Conservation (phyloP, 805 yeast genomes). For the Wickerhamomyces sydowiorum region DNA sequence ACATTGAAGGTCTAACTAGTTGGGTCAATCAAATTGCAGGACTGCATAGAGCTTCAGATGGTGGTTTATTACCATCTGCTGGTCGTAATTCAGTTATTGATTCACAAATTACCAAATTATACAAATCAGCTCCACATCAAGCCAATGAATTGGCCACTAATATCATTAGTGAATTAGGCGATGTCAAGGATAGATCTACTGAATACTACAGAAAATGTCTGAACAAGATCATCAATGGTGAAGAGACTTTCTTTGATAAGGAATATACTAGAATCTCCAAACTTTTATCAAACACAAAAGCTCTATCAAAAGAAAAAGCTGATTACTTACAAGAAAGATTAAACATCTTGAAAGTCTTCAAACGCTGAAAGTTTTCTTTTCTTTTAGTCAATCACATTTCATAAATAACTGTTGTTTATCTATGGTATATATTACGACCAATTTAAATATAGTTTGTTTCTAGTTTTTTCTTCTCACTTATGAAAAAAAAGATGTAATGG, state of each 20-base stretch:
- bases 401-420: too few relatives aligned
- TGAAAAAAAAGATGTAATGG: too few relatives aligned
- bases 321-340: slow-evolving; percentile 46
- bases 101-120: slow-evolving; percentile 22
- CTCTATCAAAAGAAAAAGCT: slow-evolving; percentile 31
- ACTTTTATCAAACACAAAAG: slow-evolving; percentile 28
- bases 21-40: slow-evolving; percentile 41
- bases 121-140: slow-evolving; percentile 18
- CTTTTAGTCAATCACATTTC: too few relatives aligned
- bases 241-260: slow-evolving; percentile 31
- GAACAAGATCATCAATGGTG: slow-evolving; percentile 39
- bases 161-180: slow-evolving; percentile 20
- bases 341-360: slow-evolving; percentile 35
- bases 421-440: too few relatives aligned
- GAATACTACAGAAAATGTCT: slow-evolving; percentile 46
- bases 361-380: neutral
- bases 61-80: slow-evolving; percentile 31
- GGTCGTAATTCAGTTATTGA: slow-evolving; percentile 28
- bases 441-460: too few relatives aligned
- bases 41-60: slow-evolving; percentile 24
- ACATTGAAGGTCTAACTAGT: slow-evolving; percentile 43
- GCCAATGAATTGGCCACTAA: slow-evolving; percentile 25
- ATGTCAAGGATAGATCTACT: slow-evolving; percentile 17
- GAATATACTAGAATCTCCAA: slow-evolving; percentile 40
- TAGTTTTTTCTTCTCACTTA: too few relatives aligned